These are phyloP conservation scores for Colletotrichum sp. DNA, from an alignment of 2,329 filamentous ascomycete species.

Conservation along the genomic window DNA sequence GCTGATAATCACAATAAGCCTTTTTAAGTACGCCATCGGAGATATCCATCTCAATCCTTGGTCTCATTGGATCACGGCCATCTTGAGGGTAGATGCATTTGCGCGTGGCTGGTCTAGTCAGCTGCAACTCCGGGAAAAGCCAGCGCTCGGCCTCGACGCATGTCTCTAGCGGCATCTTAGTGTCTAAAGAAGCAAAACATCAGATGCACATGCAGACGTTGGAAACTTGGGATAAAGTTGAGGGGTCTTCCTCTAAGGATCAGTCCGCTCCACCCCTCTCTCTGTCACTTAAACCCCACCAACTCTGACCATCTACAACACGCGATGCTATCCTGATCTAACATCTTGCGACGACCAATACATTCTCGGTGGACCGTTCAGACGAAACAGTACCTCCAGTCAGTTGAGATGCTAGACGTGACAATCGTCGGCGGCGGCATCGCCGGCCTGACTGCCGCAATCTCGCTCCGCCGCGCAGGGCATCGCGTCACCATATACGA, in stretches of 20 bases:
- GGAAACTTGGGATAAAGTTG: not conserved
- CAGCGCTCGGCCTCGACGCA: not conserved
- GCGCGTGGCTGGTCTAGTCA: not conserved
- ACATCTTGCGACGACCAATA: not conserved
- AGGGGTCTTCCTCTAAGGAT: not conserved
- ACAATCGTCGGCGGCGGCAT: constrained; percentile 41
- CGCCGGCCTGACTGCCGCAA: constrained; percentile 37
- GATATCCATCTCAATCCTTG: not conserved
- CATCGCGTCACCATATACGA: constrained; percentile 41
- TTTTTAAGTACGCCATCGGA: not conserved
- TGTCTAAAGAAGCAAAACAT: not conserved
- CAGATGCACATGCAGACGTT: not conserved
- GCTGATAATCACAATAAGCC: not conserved
- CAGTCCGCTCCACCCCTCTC: not conserved
- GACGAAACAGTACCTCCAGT: not conserved
- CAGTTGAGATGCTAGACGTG: constrained; percentile 20
- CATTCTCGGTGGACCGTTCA: too few species aligned
- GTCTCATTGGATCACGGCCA: not conserved
- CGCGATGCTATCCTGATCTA: not conserved
- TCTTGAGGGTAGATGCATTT: not conserved
- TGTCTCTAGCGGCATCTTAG: not conserved
- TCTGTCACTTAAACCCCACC: not conserved
- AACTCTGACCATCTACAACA: not conserved
- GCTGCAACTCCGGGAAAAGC: not conserved
- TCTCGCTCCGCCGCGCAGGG: constrained; percentile 37